Evolutionary conservation across 2,329 filamentous ascomycete genomes (phyloP).

Genomic region (Stachybotrys chartarum): DNA sequence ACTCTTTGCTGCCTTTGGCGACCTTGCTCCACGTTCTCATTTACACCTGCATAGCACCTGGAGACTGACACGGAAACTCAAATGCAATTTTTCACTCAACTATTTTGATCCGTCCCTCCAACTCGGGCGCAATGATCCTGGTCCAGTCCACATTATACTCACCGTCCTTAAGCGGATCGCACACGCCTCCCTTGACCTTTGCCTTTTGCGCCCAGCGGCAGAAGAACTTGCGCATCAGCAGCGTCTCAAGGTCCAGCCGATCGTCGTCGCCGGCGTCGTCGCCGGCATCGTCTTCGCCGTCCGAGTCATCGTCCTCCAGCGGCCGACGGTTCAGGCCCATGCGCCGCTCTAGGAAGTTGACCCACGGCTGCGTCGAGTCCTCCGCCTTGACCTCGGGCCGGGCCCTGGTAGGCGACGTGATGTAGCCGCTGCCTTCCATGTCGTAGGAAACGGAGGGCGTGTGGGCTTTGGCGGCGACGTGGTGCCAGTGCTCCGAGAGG

Average conservation of each 20-base stretch:
- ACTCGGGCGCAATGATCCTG: slow-evolving; percentile 65
- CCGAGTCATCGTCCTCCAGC: slow-evolving; percentile 27
- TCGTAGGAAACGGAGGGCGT: slow-evolving; percentile 21
- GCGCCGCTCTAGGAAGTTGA: slow-evolving; percentile 25
- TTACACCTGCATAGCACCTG: not conserved
- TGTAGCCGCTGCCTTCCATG: slow-evolving; percentile 4
- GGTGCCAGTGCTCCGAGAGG: slow-evolving; percentile 63
- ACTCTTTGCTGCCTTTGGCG: not conserved
- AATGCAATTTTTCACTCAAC: slow-evolving; percentile 12
- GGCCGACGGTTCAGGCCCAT: slow-evolving; percentile 25
- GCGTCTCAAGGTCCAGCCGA: slow-evolving; percentile 46
- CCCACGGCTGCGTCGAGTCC: slow-evolving; percentile 23
- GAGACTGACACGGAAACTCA: not conserved
- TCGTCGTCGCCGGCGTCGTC: slow-evolving; percentile 32
- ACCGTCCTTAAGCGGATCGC: slow-evolving; percentile 49
- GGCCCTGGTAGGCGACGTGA: slow-evolving; percentile 26
- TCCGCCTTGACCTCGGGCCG: slow-evolving; percentile 13
- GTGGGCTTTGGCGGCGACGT: slow-evolving; percentile 56
- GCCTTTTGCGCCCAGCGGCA: slow-evolving; percentile 66
- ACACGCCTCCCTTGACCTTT: slow-evolving; percentile 47
- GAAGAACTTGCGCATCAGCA: slow-evolving; percentile 62
- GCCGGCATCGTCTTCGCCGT: slow-evolving; percentile 33
- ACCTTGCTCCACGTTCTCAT: not conserved
- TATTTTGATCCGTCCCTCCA: slow-evolving; percentile 69
- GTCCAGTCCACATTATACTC: slow-evolving; percentile 69